Evolutionary conservation across 2,329 filamentous ascomycete species (phyloP).

Genomic region (Ophiostoma sp.): DNA sequence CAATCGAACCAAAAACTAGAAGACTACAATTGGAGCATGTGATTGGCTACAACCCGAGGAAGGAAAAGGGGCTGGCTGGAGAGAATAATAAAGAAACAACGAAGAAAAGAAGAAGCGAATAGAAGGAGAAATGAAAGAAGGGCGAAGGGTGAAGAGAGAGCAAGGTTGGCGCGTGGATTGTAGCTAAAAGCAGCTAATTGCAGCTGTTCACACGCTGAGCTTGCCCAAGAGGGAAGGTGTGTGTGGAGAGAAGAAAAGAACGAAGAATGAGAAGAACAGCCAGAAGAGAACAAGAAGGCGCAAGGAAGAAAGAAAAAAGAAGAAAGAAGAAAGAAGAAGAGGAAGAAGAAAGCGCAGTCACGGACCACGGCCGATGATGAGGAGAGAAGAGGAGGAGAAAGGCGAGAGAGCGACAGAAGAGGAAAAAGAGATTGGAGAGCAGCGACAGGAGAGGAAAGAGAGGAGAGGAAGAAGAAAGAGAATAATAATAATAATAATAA

Average conservation of each 20-base stretch:
- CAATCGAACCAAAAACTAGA: too few species aligned
- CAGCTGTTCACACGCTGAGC: slow-evolving; percentile 4
- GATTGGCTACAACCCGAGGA: slow-evolving; percentile 1
- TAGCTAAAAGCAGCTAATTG: slow-evolving; percentile 9
- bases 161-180: slow-evolving; percentile 1
- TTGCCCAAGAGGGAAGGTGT: slow-evolving; percentile 8
- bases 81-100: not conserved
- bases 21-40: not conserved
- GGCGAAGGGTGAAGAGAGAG: too few species aligned
- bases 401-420: not conserved
- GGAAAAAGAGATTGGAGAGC: not conserved
- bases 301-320: not conserved
- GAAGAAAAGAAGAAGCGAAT: not conserved
- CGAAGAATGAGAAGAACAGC: not conserved
- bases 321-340: too few species aligned
- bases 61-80: not conserved
- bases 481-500: too few species aligned
- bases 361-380: slow-evolving; percentile 2
- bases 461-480: too few species aligned
- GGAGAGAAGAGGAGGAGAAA: not conserved
- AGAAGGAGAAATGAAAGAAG: too few species aligned
- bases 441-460: not conserved
- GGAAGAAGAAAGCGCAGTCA: not conserved
- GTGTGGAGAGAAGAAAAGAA: not conserved
- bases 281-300: not conserved